Conservation (phyloP, 805 yeast species). For the Saturnispora quitensis region DNA sequence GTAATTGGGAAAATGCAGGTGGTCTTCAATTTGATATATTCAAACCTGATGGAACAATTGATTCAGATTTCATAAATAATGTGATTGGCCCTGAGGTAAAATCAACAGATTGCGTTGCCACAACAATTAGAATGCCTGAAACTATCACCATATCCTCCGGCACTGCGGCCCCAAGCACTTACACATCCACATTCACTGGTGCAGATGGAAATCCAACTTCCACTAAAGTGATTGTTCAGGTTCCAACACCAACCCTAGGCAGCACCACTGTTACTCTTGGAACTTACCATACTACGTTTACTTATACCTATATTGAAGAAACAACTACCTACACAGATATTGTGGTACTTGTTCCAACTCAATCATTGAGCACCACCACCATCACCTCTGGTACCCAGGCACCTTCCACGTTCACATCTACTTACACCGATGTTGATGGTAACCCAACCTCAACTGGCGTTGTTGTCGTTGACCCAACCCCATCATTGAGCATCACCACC, state of each 20-base stretch:
- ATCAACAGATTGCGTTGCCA: neutral
- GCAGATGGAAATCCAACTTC: neutral
- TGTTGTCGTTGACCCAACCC: neutral
- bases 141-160: neutral
- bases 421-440: neutral
- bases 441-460: neutral
- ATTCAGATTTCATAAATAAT: no score
- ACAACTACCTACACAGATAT: neutral
- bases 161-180: neutral
- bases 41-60: conserved; percentile 1
- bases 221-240: neutral
- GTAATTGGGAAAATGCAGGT: neutral
- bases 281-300: neutral
- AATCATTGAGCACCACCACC: neutral
- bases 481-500: neutral
- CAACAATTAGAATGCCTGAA: no score
- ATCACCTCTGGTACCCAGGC: neutral
- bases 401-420: neutral
- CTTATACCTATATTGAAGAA: neutral
- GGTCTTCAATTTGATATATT: neutral
- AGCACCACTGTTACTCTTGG: neutral
- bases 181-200: neutral
- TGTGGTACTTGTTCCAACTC: neutral
- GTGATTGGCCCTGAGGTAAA: neutral
- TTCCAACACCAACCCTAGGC: neutral